Percentiles rank a stretch among this genome's conserved stretches.
Conservation (phyloP, 1,284 basidiomycete species). For the Golubevia sp. region DNA sequence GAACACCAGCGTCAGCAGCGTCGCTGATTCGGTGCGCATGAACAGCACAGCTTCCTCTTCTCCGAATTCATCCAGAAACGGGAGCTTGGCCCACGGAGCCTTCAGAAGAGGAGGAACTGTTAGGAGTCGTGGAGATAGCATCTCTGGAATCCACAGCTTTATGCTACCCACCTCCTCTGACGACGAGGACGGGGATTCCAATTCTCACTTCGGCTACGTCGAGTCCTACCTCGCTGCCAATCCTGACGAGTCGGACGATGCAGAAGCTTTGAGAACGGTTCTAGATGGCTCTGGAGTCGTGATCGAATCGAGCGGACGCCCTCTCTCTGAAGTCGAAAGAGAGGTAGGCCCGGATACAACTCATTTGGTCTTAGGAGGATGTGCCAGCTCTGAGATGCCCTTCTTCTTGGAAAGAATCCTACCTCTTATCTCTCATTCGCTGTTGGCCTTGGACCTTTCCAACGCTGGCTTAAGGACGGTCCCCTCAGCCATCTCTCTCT, state of each 20-base stretch:
- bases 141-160: conserved; percentile 23
- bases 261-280: conserved; percentile 11
- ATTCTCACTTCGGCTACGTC: not conserved
- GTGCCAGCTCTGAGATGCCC: conserved; percentile 7
- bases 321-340: conserved; percentile 22
- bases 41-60: not conserved
- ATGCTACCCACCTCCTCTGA: conserved; percentile 30
- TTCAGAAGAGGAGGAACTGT: not conserved
- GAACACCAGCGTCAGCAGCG: not conserved
- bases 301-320: conserved; percentile 19
- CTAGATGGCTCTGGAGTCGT: conserved; percentile 31
- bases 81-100: not conserved
- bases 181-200: conserved; percentile 1
- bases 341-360: conserved; percentile 28
- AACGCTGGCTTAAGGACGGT: conserved; percentile 19
- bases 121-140: not conserved
- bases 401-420: conserved; percentile 25
- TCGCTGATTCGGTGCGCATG: not conserved
- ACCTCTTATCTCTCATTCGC: conserved; percentile 14
- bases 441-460: conserved; percentile 46
- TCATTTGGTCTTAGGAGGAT: conserved; percentile 24
- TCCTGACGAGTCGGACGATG: not conserved
- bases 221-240: not conserved
- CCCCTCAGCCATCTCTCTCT: conserved; percentile 25
- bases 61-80: not conserved